Evolutionary conservation across 768 basidiomycete species (phyloP), one percentile per base, ranked within the genome.

Genomic region (Phanerochaete sordida): DNA sequence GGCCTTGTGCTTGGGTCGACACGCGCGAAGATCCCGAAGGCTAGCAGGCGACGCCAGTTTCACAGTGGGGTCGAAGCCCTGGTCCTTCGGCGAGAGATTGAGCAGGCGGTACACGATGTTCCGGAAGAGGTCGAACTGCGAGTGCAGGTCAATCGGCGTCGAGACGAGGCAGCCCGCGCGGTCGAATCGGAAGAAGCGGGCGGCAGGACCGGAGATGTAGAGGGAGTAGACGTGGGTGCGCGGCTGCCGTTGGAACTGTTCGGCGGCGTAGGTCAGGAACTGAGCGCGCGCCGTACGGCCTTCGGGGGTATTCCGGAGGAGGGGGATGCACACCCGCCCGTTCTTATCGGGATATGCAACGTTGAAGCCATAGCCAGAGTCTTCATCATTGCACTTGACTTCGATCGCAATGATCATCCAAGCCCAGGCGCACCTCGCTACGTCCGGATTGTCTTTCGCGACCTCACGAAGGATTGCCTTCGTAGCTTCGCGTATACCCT

Each of bases 131-230:
- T 45, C 44, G 50, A 27, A 49, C 11, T 59, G 5, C 37, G 37
- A 1, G 31, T 3, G 15, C 12, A 54, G 33, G 31, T 57, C 28
- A 3, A 57, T 48, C 2, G 56, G 45, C 12, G 12, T 27, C 7
- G 56, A 48, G 45, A 48, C 45, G 19, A 57, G 12, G 11, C 15
- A 12, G 27, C 56, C 47, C 12, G 56, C 44, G 1, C 56, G 56
- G 26, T 57, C 56, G 35, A 33, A 53, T n/a, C 59, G 59, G 24
- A 45, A 24, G 21, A 60, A 26, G 6, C 58, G 33, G 13, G 28
- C 50, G 58, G 35, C n/a, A 19, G 24, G 8, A 2, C 39, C 24
- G 27, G 39, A 19, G 3, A 60, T 12, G 31, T 35, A 45, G 23
- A 60, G 23, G 12, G 52, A 21, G 27, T 23, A 45, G 21, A 48